Evolutionary conservation across 345 rosid genomes (phyloP).

Genomic region (Turnera subulata): DNA sequence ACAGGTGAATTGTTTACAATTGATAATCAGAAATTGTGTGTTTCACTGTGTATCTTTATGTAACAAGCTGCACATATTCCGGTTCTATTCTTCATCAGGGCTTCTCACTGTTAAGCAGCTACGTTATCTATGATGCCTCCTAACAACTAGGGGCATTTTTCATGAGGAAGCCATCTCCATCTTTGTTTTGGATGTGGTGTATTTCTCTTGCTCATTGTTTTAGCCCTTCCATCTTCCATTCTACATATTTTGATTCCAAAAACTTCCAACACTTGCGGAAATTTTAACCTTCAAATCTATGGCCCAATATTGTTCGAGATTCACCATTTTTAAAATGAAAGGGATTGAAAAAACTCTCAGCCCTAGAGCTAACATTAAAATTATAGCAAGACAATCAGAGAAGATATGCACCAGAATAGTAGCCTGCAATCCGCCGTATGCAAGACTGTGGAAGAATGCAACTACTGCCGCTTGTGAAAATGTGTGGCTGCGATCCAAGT

Average conservation of each 20-base stretch:
- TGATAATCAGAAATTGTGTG: background rate
- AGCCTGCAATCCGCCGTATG: constrained; percentile 61
- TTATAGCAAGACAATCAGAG: background rate
- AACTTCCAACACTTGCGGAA: background rate
- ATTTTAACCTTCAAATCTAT: background rate
- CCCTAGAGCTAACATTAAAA: no score
- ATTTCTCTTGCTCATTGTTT: background rate
- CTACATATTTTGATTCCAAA: background rate
- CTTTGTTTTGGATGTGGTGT: no score
- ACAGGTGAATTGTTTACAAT: background rate
- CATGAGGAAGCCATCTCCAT: no score
- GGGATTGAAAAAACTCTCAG: no score
- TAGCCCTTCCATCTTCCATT: background rate
- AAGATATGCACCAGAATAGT: constrained; percentile 45
- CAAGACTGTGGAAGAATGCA: constrained; percentile 67
- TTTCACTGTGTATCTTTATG: background rate
- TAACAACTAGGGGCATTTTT: no score
- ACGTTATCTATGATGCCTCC: no score
- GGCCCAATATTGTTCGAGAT: background rate
- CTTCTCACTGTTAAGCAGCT: no score
- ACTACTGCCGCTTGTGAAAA: constrained; percentile 69
- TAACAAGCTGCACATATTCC: no score
- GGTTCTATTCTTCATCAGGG: no score
- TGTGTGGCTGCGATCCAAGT: constrained; percentile 42
- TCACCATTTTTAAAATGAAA: no score